Evolutionary conservation across 1,284 basidiomycete genomes (phyloP).

Genomic region (Ceratobasidium sp.): DNA sequence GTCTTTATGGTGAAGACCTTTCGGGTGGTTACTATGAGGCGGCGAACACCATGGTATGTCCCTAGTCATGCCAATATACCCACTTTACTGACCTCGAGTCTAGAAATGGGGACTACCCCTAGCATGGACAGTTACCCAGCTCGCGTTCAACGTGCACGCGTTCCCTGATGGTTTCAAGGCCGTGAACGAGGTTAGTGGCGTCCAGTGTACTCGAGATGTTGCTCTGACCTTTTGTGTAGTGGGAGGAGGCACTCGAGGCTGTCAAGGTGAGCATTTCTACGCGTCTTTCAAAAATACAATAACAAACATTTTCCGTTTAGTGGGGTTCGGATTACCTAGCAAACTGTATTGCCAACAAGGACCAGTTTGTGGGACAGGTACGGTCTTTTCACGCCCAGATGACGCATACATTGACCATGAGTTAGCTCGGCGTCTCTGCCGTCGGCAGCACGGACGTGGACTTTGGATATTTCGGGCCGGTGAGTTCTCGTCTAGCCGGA

Average conservation of each 20-base stretch:
- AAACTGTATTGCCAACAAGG: constrained; percentile 46
- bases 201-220: not conserved
- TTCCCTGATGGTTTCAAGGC: constrained; percentile 40
- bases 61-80: not conserved
- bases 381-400: not conserved
- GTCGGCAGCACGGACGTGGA: constrained; percentile 46
- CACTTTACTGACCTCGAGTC: not conserved
- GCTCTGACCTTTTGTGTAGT: constrained; percentile 2
- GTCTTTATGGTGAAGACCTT: constrained; percentile 44
- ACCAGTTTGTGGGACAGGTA: constrained; percentile 49
- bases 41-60: constrained; percentile 48
- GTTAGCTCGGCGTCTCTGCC: constrained; percentile 48
- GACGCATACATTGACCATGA: not conserved
- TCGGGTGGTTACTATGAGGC: constrained; percentile 48
- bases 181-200: constrained; percentile 38
- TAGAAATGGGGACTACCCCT: constrained; percentile 50
- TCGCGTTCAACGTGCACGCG: constrained; percentile 47
- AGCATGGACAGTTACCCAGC: constrained; percentile 48
- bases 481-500: not conserved
- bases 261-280: constrained; percentile 42
- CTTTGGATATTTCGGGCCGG: constrained; percentile 49
- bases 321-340: constrained; percentile 48
- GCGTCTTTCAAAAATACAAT: not conserved
- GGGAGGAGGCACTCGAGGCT: constrained; percentile 46
- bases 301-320: constrained; percentile 9